A percentile compares a stretch with the other conserved stretches of the same genome.
These are phyloP conservation scores for Colletotrichum eleusines DNA, from an alignment of 2,329 filamentous ascomycete species.

Conservation along the genomic window DNA sequence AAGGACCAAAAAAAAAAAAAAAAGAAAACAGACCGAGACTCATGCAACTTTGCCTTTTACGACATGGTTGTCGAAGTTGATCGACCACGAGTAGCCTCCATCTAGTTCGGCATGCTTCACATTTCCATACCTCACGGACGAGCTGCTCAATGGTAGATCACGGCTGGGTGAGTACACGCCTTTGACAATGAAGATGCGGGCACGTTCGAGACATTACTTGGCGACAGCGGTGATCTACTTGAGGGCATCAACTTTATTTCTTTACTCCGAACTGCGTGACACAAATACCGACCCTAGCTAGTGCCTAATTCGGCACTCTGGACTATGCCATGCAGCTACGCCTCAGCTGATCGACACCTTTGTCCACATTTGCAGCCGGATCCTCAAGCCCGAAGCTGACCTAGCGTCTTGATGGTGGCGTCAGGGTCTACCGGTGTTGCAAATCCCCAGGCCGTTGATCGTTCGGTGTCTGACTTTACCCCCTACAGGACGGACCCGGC, in stretches of 20 bases:
- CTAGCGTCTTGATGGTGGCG: conserved; percentile 22
- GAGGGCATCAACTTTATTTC: background rate
- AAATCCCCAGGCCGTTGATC: conserved; percentile 26
- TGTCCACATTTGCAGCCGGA: conserved; percentile 19
- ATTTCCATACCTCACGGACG: background rate
- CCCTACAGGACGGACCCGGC: background rate
- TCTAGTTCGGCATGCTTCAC: background rate
- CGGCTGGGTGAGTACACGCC: too few relatives aligned
- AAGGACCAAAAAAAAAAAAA: too few relatives aligned
- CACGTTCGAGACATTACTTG: background rate
- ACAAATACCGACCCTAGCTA: background rate
- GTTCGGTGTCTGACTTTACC: conserved; percentile 11
- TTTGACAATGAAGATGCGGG: too few relatives aligned
- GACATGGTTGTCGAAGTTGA: background rate
- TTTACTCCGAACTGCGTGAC: background rate
- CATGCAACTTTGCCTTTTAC: background rate
- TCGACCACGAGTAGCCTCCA: background rate
- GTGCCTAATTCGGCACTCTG: background rate
- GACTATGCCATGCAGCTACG: background rate
- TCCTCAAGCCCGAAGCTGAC: background rate
- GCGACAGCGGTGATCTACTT: background rate
- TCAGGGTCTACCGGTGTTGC: conserved; percentile 20
- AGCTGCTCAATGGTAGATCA: background rate
- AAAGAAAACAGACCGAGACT: too few relatives aligned
- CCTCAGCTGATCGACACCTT: conserved; percentile 17